These are phyloP conservation scores for Durusdinium trenchii DNA, from an alignment of 73 alveolate genomes.

Conservation along the genomic window DNA sequence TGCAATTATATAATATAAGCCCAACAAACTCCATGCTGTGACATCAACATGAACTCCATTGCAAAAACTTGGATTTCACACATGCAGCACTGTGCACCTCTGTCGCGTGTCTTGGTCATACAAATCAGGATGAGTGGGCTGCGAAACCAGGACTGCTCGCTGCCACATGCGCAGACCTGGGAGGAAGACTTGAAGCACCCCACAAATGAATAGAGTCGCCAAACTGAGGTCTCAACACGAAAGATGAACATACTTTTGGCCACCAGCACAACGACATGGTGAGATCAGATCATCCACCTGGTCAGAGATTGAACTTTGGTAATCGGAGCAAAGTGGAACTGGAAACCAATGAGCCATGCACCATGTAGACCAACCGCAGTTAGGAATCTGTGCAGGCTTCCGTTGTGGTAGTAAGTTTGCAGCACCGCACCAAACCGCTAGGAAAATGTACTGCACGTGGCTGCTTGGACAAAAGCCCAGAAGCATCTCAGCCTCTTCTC, in stretches of 20 bases:
- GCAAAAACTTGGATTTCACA: not conserved
- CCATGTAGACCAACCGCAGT: not conserved
- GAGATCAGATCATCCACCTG: constrained; percentile 91
- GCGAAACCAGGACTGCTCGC: constrained; percentile 86
- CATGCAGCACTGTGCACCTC: not conserved
- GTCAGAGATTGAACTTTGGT: not conserved
- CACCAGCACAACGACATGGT: constrained; percentile 95
- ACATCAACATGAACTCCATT: not conserved
- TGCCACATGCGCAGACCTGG: constrained; percentile 93
- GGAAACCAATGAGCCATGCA: no score
- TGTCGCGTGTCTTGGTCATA: constrained; percentile 81
- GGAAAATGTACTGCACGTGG: not conserved
- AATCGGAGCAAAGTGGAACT: not conserved
- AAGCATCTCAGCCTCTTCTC: constrained; percentile 54
- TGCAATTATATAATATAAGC: not conserved
- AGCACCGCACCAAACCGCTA: not conserved
- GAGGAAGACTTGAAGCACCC: not conserved
- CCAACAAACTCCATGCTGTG: not conserved
- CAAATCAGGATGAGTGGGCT: constrained; percentile 95
- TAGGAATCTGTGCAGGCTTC: not conserved
- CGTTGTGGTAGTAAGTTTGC: not conserved
- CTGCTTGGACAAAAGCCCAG: not conserved
- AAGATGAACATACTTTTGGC: constrained; percentile 96
- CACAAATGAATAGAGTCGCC: not conserved
- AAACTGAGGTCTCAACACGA: constrained; percentile 13